Evolutionary conservation across 2,329 filamentous ascomycete genomes (phyloP).

Genomic region (Conoideocrella luteorostrata): DNA sequence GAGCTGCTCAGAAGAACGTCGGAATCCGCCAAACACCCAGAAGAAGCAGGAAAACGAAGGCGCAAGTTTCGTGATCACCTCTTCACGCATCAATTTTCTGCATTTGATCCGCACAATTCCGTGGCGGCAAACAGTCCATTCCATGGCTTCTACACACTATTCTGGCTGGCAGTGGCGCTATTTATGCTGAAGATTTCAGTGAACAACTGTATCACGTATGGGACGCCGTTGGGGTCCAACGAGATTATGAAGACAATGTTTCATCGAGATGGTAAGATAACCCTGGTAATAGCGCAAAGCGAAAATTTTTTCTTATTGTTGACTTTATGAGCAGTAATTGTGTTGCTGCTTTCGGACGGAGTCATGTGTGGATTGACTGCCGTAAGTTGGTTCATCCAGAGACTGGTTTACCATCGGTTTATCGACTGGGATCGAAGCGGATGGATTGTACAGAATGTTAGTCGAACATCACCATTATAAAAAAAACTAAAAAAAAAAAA

Average conservation of each 20-base stretch:
- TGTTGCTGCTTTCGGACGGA: slow-evolving; percentile 58
- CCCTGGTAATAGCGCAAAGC: no score
- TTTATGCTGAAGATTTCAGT: slow-evolving; percentile 61
- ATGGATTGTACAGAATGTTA: slow-evolving; percentile 66
- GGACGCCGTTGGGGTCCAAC: slow-evolving; percentile 62
- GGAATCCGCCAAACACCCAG: slow-evolving; percentile 15
- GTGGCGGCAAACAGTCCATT: slow-evolving; percentile 61
- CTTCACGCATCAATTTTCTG: slow-evolving; percentile 66
- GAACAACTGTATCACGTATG: slow-evolving; percentile 62
- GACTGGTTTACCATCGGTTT: slow-evolving; percentile 49
- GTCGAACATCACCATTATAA: no score
- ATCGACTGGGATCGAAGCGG: slow-evolving; percentile 62
- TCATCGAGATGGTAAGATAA: slow-evolving; percentile 38
- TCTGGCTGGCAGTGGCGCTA: slow-evolving; percentile 65
- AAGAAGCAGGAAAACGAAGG: slow-evolving; percentile 10
- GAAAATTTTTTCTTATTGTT: slow-evolving; percentile 1
- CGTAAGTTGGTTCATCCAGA: slow-evolving; percentile 61
- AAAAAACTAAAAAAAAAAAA: no score
- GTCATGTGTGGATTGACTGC: slow-evolving; percentile 61
- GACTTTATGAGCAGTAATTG: slow-evolving; percentile 31
- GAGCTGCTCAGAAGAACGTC: slow-evolving; percentile 20
- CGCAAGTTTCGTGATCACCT: slow-evolving; percentile 45
- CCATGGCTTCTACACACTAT: slow-evolving; percentile 72
- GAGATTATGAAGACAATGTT: slow-evolving; percentile 68
- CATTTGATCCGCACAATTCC: slow-evolving; percentile 68